Base-by-base conservation (phyloP, 768 basidiomycete genomes). In the Panaeolus cyanescens region DNA sequence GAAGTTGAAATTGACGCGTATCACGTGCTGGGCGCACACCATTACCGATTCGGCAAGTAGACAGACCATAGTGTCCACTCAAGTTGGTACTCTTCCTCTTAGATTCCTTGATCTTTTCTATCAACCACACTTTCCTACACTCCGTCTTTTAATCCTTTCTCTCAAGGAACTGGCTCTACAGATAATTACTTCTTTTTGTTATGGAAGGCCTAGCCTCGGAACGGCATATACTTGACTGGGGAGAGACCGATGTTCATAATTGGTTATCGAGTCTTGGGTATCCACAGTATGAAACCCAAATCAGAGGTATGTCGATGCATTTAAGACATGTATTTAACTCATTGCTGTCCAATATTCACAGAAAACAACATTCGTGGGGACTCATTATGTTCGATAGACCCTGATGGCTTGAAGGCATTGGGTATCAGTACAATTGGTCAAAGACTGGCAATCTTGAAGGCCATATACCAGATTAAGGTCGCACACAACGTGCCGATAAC, bases 291-390 rank as follows among this genome's bases (percentile, higher is more conserved):
- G 90, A 94, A 73, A 75, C 76, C 37, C 87, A 92, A 76, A 85
- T 98, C 67, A 83, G 84, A 82, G 92, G 94, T 93, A 62, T 59
- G 78, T 74, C 60, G 59, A 60, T 32, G 56, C 59, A 60, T 57
- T 66, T 62, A 66, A 58, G 59, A 50, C 39, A 39, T 64, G 33
- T 45, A 33, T 19, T 19, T 37, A 37, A 2, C 15, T 1, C n/a
- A 34, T 53, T 37, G 30, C 45, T 28, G 5, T 32, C 34, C 32
- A 25, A 17, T 56, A 45, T 40, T 32, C 54, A 10, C 45, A 75
- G 96, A 95, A 71, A 92, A 99, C 74, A 90, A 86, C 64, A 93
- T 99, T 65, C 90, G 90, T 17, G 97, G 97, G 59, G 95, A 98
- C 64, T 87, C 93, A 1, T 83, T 99, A 6, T 87, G 90, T 64